Base-by-base conservation (phyloP, 495 filamentous ascomycete species). In the Arthonia radiata region DNA sequence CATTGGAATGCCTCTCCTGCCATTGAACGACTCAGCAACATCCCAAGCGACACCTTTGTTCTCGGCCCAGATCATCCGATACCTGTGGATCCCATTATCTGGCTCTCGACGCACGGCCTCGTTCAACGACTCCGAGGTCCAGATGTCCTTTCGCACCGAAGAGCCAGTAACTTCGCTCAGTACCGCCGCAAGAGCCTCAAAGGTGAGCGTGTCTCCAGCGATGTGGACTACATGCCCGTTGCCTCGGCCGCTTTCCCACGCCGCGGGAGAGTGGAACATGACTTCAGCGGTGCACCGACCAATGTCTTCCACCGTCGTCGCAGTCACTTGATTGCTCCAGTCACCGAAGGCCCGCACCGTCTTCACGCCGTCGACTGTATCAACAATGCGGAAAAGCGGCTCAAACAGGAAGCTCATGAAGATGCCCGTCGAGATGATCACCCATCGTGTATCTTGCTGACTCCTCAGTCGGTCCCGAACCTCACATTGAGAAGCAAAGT, bases 321-420 rank as follows among this genome's bases (percentile, higher is more conserved):
- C 50, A 13, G 63, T 65, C 14, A 71, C 53, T 18, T 34, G 29
- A 30, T 50, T 64, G 9, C 59, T 59, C 63, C 57, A 67, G 13
- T 50, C 38, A 4, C 67, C 59, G 8, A 73, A 36, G 2, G 57
- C 68, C 5, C 49, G 43, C 6, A 69, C 48, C 9, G 37, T 45
- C 3, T 29, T 30, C 18, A 32, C 26, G 12, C n/a, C 30, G 8
- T 25, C 25, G 10, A 15, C 15, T 13, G 7, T 19, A 33, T 48
- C 44, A 5, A 71, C 63, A 13, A 69, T 53, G 1, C 62, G 66
- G 42, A 66, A 72, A 5, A 26, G 50, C 2, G 43, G 40, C 39
- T 58, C 49, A 36, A 74, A 67, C 15, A 71, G 38, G 38, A 71
- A 73, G 29, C 54, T 64, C 33, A 57, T 66, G 34, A 73, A 73